phyloP scores from a whole-genome alignment of 345 rosid species.

The thale cress (Arabidopsis thaliana) region DNA sequence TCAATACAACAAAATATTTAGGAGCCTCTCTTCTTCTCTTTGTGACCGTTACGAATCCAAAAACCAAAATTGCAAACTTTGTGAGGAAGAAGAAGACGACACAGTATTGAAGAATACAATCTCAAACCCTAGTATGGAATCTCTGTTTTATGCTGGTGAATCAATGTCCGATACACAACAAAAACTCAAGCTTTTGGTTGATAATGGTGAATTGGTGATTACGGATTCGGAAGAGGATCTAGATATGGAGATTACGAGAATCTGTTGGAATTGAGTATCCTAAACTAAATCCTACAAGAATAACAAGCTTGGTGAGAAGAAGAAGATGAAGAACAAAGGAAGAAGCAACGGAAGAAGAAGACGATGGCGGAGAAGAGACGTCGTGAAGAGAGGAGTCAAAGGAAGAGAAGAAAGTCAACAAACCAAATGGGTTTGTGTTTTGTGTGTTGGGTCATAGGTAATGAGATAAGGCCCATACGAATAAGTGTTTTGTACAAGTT shows the following conservation, averaged over 20 bases:
- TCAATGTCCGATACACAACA: conserved; percentile 40
- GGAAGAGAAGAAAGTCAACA: too few relatives aligned
- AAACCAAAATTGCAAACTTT: background rate
- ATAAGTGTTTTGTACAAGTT: too few relatives aligned
- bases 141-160: conserved; percentile 53
- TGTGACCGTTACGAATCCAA: conserved; percentile 22
- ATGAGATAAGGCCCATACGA: too few relatives aligned
- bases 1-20: background rate
- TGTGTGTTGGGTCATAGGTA: too few relatives aligned
- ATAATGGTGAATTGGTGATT: background rate
- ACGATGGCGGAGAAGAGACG: too few relatives aligned
- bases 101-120: conserved; percentile 49
- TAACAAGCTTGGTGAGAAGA: too few relatives aligned
- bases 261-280: too few relatives aligned
- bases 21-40: background rate
- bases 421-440: too few relatives aligned
- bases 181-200: conserved; percentile 16
- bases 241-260: conserved; percentile 69
- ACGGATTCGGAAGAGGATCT: conserved; percentile 78
- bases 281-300: too few relatives aligned
- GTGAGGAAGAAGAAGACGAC: conserved; percentile 31
- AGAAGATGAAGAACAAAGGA: too few relatives aligned
- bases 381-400: too few relatives aligned
- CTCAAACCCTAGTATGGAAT: conserved; percentile 47
- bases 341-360: too few relatives aligned